Evolutionary conservation across 805 yeast species (phyloP).

Genomic region (Zygosaccharomyces bisporus): DNA sequence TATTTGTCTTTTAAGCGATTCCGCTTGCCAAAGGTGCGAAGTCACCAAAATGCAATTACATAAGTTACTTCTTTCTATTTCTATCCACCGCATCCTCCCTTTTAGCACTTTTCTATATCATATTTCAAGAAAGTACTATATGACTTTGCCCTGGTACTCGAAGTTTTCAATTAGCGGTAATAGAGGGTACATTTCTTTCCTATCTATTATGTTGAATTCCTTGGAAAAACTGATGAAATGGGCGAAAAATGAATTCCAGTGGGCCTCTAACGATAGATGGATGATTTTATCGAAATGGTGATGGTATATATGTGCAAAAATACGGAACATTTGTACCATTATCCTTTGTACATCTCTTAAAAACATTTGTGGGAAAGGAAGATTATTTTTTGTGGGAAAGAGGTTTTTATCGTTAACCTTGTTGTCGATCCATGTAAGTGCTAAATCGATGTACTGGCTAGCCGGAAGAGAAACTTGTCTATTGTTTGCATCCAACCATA

Average conservation of each 20-base stretch:
- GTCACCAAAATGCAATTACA: slow-evolving; percentile 1
- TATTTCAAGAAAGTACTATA: slow-evolving; percentile 21
- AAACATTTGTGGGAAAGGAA: slow-evolving; percentile 85
- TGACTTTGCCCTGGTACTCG: slow-evolving; percentile 83
- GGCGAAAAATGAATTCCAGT: slow-evolving; percentile 96
- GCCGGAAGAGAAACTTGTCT: slow-evolving; percentile 88
- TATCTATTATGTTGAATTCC: slow-evolving; percentile 78
- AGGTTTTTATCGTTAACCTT: slow-evolving; percentile 84
- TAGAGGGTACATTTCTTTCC: slow-evolving; percentile 75
- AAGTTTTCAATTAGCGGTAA: slow-evolving; percentile 70
- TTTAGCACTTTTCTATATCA: too few relatives aligned
- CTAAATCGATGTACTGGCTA: slow-evolving; percentile 85
- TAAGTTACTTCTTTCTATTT: not conserved
- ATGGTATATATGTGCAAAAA: slow-evolving; percentile 91
- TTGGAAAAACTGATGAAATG: slow-evolving; percentile 85
- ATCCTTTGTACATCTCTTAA: slow-evolving; percentile 80
- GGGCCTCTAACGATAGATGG: slow-evolving; percentile 92
- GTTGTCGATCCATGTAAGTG: slow-evolving; percentile 82
- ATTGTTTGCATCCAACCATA: slow-evolving; percentile 82
- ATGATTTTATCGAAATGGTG: slow-evolving; percentile 91
- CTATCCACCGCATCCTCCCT: not conserved
- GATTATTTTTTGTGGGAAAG: slow-evolving; percentile 88
- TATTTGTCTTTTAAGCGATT: too few relatives aligned
- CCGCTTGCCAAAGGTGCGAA: not conserved
- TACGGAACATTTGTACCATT: slow-evolving; percentile 86